A percentile compares a stretch with the other conserved stretches of the same genome.
Conservation (phyloP, 148 eudicot species). For the Fagopyrum homotropicum region DNA sequence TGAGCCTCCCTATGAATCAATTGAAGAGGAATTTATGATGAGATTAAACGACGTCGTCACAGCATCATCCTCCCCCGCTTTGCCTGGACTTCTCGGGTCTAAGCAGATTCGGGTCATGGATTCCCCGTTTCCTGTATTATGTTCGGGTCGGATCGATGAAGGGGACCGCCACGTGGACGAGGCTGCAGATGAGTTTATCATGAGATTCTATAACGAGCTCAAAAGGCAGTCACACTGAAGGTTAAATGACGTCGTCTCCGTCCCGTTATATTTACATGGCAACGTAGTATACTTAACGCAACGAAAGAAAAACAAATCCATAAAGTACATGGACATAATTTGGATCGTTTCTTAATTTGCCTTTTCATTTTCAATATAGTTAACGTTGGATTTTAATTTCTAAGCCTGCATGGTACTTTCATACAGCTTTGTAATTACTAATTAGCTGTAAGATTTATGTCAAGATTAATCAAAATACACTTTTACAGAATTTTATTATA, state of each 20-base stretch:
- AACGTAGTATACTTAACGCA: not conserved
- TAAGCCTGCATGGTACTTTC: too few relatives aligned
- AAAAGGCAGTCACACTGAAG: slow-evolving; percentile 23
- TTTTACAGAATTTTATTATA: too few relatives aligned
- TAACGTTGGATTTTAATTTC: slow-evolving; percentile 3
- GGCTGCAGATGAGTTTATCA: slow-evolving; percentile 62
- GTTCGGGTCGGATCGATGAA: slow-evolving; percentile 6
- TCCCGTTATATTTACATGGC: too few relatives aligned
- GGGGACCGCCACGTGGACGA: slow-evolving; percentile 47
- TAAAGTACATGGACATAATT: not conserved
- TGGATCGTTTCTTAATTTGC: not conserved
- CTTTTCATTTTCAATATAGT: not conserved
- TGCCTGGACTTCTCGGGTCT: slow-evolving; percentile 38
- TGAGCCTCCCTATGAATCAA: not conserved
- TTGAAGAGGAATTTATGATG: slow-evolving; percentile 18
- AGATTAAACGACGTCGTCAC: too few relatives aligned
- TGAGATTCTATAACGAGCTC: slow-evolving; percentile 47
- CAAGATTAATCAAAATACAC: not conserved
- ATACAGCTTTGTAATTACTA: not conserved
- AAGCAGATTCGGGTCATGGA: slow-evolving; percentile 67
- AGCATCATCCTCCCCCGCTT: slow-evolving; percentile 13
- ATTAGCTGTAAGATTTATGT: not conserved
- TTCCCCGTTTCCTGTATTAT: slow-evolving; percentile 43
- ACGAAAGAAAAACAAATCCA: not conserved
- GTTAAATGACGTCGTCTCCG: not conserved